phyloP scores from a whole-genome alignment of 2,329 filamentous ascomycete species.

The Dendrostoma leiphaemia region DNA sequence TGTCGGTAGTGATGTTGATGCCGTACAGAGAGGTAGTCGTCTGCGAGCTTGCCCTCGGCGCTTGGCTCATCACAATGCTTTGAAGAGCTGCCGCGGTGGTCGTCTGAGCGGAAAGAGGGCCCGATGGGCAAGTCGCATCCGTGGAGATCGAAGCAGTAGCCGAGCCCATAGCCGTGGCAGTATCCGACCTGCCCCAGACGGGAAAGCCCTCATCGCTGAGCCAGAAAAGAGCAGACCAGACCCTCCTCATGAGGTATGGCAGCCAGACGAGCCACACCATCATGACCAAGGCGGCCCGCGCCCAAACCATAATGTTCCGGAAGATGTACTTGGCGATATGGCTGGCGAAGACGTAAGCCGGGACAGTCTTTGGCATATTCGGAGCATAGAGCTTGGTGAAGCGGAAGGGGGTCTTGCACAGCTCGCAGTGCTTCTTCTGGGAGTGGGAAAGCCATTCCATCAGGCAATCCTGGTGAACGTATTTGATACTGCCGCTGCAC shows the following conservation, averaged over 20 bases:
- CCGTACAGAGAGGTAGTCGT: constrained; percentile 23
- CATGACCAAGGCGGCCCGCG: constrained; percentile 73
- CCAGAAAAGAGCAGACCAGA: constrained; percentile 96
- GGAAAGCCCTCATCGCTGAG: constrained; percentile 72
- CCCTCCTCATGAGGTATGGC: constrained; percentile 84
- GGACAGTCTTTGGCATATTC: constrained; percentile 84
- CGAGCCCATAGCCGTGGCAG: constrained; percentile 26
- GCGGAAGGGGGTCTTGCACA: constrained; percentile 96
- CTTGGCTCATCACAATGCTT: constrained; percentile 33
- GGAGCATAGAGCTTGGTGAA: constrained; percentile 98
- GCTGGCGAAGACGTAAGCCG: constrained; percentile 74
- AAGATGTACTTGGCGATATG: constrained; percentile 73
- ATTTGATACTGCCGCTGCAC: constrained; percentile 98
- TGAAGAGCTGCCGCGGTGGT: constrained; percentile 38
- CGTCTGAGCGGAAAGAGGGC: constrained; percentile 33
- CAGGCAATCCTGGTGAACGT: constrained; percentile 94
- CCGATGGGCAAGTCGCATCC: constrained; percentile 36
- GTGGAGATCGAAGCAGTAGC: constrained; percentile 21
- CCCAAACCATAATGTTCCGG: constrained; percentile 72
- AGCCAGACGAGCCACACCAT: constrained; percentile 88
- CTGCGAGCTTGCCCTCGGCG: constrained; percentile 30
- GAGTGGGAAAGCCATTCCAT: constrained; percentile 99
- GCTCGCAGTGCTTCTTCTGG: constrained; percentile 98
- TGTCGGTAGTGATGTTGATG: constrained; percentile 31
- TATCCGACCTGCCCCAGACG: constrained; percentile 23